Evolutionary conservation across 208 protist genomes (phyloP), one percentile per base, ranked within the genome.

Genomic region (Zelonia costaricensis): DNA sequence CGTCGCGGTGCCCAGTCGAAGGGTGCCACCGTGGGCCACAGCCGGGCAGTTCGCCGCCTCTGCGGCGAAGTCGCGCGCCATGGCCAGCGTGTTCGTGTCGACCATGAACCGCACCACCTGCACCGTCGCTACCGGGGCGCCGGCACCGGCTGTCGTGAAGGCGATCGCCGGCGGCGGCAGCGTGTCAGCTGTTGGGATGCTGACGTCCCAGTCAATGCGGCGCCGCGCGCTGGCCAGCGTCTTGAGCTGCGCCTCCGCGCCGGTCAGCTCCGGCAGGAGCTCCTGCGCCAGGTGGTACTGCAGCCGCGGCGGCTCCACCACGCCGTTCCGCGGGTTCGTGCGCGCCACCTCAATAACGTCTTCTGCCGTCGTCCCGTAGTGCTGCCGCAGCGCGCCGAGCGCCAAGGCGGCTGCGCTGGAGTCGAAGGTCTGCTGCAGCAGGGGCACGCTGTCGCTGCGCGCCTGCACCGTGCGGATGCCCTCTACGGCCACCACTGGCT

Each of bases 161-260:
- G 81, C 60, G 52, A 88, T 88, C 27, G 51, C 63, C n/a, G 81
- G 81, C 33, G 76, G 74, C 13, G 76, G 77, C 22, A 83, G 60
- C 22, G 73, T 76, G 43, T 62, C 67, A 10, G 76, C 66, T 8
- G 77, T 79, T 0, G 81, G 81, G 46, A 88, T 88, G 46, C 40
- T 56, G 52, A 78, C 74, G 25, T 83, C 69, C 81, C 76, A 88
- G 71, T 82, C 81, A 16, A 88, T 77, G 22, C 51, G 74, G 1
- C 77, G 60, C 2, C 81, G 76, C 8, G 65, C 68, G 25, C 53
- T 65, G 18, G 66, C 70, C 23, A 83, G 64, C 70, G 81, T 78
- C 53, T 64, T 66, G 16, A 71, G 54, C 38, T 73, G 71, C 28
- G 35, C 51, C 38, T 84, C 77, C 1, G 74, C 68, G 30, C 42